A percentile compares a stretch with the other conserved stretches of the same genome.
Evolutionary conservation across 768 basidiomycete genomes (phyloP).

Genomic region (Mycena filopes): DNA sequence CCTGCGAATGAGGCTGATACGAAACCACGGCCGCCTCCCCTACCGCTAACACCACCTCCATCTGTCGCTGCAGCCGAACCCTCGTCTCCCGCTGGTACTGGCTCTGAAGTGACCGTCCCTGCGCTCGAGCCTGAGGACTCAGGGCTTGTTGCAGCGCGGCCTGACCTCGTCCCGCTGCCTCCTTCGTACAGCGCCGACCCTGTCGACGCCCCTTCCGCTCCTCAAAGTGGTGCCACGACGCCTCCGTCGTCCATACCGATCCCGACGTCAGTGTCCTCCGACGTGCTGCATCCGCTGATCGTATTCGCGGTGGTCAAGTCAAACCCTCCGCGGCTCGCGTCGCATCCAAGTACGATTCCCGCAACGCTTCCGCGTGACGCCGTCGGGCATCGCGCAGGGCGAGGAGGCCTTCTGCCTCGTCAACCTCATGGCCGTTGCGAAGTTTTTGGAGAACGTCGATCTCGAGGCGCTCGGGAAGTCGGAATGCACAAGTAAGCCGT

Average conservation of each 20-base stretch:
- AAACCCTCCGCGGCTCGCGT: constrained; percentile 85
- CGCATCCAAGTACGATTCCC: constrained; percentile 76
- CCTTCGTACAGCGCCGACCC: constrained; percentile 20
- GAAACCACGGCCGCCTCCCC: constrained; percentile 24
- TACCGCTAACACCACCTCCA: constrained; percentile 27
- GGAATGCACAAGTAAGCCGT: no score
- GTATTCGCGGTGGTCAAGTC: constrained; percentile 95
- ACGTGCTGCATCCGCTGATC: constrained; percentile 91
- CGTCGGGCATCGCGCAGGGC: constrained; percentile 59
- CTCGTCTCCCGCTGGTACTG: background rate
- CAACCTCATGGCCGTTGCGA: constrained; percentile 94
- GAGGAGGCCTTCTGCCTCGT: constrained; percentile 95
- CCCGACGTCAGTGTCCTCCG: constrained; percentile 62
- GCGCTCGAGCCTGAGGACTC: background rate
- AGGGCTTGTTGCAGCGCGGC: background rate
- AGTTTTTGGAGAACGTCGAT: constrained; percentile 96
- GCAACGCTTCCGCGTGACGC: constrained; percentile 61
- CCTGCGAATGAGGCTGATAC: background rate
- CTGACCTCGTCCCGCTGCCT: constrained; percentile 28
- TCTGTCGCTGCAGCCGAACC: constrained; percentile 15
- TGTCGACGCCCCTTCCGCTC: background rate
- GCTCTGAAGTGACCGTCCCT: background rate
- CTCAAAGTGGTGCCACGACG: background rate
- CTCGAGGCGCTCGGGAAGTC: constrained; percentile 70
- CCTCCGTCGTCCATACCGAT: constrained; percentile 32